Evolutionary conservation across 495 filamentous ascomycete genomes (phyloP), one percentile per base, ranked within the genome.

Genomic region (Neurospora sp.): DNA sequence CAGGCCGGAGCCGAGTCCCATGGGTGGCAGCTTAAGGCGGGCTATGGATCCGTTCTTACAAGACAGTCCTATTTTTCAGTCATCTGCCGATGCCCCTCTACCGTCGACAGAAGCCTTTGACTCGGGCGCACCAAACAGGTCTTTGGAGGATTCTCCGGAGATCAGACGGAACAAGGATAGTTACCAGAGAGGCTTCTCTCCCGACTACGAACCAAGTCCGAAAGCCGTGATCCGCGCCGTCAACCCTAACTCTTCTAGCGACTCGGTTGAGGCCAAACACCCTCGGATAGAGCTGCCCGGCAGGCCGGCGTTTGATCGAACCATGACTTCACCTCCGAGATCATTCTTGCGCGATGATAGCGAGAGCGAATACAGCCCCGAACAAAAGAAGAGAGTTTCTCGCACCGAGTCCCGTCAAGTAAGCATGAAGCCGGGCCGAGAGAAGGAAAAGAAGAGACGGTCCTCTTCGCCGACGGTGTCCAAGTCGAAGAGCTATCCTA

Each of bases 11-110:
- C 73, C 79, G 3, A 97, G 94, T 76, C 93, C 96, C n/a, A 89
- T 91, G 53, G 53, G 27, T 8, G 95, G 92, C 78, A 98, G 94
- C 78, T 83, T 98, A 76, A 88, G 93, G 41, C 86, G 93, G 80
- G 91, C 93, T 40, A 98, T 98, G 96, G 91, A 93, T 78, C 94
- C 93, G 53, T 98, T 93, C 76, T 83, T 97, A 35, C 79, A 82
- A 70, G 77, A 74, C 7, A 79, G 76, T 68, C 76, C 81, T 44
- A 75, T 40, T 71, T 61, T 73, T 8, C 71, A 74, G 7, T 75
- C 75, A 1, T 73, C 76, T 5, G 71, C 73, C 72, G 76, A 75
- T 65, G 74, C 17, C 5, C 70, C 70, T 45, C 74, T 73, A 68
- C 74, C 71, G 6, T 74, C 71, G n/a, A 35, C 53, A 1, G 74